phyloP scores from a whole-genome alignment of 768 basidiomycete species.

The Naganishia antarctica region DNA sequence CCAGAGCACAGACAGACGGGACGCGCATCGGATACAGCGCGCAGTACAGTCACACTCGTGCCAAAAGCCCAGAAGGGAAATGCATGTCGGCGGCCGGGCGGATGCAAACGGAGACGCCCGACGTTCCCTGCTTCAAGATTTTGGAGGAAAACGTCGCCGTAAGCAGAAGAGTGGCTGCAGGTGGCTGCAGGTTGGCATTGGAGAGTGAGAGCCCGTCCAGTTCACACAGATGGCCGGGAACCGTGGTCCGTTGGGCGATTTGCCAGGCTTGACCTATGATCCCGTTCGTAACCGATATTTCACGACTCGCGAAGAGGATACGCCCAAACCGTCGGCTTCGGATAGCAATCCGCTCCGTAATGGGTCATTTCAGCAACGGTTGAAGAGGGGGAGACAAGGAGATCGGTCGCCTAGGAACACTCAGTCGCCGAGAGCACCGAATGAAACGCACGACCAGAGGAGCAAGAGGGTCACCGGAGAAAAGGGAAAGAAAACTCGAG shows the following conservation, averaged over 20 bases:
- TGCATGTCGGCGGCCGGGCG: neutral
- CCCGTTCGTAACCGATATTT: conserved; percentile 24
- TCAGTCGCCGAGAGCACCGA: neutral
- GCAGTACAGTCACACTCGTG: neutral
- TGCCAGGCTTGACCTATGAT: conserved; percentile 25
- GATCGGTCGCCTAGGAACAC: neutral
- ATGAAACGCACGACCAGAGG: neutral
- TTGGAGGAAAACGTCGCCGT: neutral
- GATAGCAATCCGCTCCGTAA: neutral
- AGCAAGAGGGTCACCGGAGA: neutral
- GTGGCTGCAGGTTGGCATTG: too few relatives aligned
- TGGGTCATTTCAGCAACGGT: neutral
- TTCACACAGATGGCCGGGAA: neutral
- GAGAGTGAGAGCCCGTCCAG: too few relatives aligned
- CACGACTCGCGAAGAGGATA: conserved; percentile 9
- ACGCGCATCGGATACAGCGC: too few relatives aligned
- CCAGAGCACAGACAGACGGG: too few relatives aligned
- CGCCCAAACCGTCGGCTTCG: neutral
- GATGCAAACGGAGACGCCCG: neutral
- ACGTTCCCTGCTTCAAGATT: neutral
- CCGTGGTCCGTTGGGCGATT: conserved; percentile 18
- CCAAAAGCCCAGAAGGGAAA: neutral
- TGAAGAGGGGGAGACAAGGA: neutral
- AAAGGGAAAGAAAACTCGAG: neutral
- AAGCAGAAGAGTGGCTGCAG: neutral